Conservation (phyloP, 106 monocot genomes). For the Platanthera zijinensis region DNA sequence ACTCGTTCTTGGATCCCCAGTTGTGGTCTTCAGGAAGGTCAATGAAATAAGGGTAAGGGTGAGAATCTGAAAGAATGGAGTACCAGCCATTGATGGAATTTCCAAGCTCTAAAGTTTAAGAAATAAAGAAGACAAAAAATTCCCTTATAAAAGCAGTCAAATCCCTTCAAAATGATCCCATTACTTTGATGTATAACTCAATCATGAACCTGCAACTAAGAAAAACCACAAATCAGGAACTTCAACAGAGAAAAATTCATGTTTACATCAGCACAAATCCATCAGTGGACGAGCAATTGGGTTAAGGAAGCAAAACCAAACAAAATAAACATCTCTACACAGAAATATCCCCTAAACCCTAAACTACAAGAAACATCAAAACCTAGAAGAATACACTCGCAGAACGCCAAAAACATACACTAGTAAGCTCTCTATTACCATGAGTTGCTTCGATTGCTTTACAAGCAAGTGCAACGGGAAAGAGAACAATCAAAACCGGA, state of each 20-base stretch:
- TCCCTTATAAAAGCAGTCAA: neutral
- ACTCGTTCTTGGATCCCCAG: conserved; percentile 35
- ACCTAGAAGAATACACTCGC: neutral
- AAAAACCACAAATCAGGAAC: neutral
- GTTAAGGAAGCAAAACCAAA: too few relatives aligned
- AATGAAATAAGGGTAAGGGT: conserved; percentile 5
- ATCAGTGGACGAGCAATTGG: neutral
- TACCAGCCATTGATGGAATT: conserved; percentile 1
- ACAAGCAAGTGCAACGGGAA: neutral
- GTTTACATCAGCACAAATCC: neutral
- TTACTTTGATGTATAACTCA: neutral
- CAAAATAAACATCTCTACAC: neutral
- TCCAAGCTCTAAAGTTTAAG: neutral
- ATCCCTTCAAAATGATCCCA: neutral
- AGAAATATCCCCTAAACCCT: neutral
- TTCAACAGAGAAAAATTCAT: neutral
- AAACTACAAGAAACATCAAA: neutral
- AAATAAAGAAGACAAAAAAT: neutral
- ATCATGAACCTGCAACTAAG: neutral
- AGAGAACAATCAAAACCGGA: neutral
- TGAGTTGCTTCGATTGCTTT: neutral
- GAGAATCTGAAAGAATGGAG: neutral
- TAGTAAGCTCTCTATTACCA: neutral
- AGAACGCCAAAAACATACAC: neutral
- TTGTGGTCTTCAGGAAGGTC: conserved; percentile 7